Evolutionary conservation across 306 rosid genomes (phyloP).

Genomic region (Heteromeles arbutifolia): DNA sequence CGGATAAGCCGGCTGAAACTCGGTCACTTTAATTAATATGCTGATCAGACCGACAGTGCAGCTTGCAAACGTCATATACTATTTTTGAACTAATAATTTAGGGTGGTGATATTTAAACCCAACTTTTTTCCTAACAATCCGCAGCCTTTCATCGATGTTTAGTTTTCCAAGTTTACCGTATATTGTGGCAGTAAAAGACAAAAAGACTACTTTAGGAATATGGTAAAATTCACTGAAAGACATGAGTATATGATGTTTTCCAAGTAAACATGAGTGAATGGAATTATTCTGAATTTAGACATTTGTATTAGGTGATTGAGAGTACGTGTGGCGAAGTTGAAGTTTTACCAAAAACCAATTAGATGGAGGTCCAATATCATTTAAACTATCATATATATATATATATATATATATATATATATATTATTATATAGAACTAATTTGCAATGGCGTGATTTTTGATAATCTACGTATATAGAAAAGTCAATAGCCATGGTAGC

Average conservation of each 20-base stretch:
- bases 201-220: not conserved
- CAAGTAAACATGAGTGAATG: too few species aligned
- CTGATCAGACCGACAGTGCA: not conserved
- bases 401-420: too few species aligned
- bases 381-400: too few species aligned
- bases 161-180: not conserved
- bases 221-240: not conserved
- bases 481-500: too few species aligned
- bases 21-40: not conserved
- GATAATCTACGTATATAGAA: too few species aligned
- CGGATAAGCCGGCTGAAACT: not conserved
- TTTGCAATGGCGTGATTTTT: too few species aligned
- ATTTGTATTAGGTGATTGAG: too few species aligned
- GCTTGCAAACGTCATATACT: not conserved
- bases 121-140: not conserved
- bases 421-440: too few species aligned
- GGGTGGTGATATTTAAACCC: not conserved
- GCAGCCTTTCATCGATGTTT: not conserved
- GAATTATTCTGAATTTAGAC: too few species aligned
- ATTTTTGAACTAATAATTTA: not conserved
- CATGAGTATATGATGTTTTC: not conserved
- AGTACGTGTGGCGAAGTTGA: too few species aligned
- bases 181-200: not conserved
- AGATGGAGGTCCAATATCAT: too few species aligned
- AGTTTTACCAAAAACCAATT: too few species aligned